Evolutionary conservation across 441 rosid genomes (phyloP).

Genomic region (Adansonia grandidieri): DNA sequence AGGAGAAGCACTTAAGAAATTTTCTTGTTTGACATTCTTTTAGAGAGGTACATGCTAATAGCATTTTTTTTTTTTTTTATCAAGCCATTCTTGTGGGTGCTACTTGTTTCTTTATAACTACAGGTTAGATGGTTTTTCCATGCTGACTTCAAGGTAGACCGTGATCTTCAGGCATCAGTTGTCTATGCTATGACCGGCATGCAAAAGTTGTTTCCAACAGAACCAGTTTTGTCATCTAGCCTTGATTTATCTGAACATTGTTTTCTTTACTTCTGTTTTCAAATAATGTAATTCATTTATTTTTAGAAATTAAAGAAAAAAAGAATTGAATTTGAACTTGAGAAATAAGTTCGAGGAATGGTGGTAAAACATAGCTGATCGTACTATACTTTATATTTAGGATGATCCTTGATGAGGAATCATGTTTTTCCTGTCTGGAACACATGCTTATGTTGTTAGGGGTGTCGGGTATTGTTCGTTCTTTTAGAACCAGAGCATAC

Average conservation of each 20-base stretch:
- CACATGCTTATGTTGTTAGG: slow-evolving; percentile 1
- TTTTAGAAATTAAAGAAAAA: neutral
- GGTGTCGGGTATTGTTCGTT: neutral
- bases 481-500: neutral
- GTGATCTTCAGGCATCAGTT: slow-evolving; percentile 78
- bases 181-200: slow-evolving; percentile 46
- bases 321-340: too few relatives aligned
- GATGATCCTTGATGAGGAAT: too few relatives aligned
- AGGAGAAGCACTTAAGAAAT: slow-evolving; percentile 58
- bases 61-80: slow-evolving; percentile 2
- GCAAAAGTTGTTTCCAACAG: slow-evolving; percentile 13
- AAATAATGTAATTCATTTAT: slow-evolving; percentile 3
- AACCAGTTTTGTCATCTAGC: neutral
- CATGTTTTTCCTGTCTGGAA: neutral
- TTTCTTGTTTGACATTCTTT: slow-evolving; percentile 65
- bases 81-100: slow-evolving; percentile 6
- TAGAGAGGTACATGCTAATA: slow-evolving; percentile 54
- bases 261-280: neutral
- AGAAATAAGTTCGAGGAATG: too few relatives aligned
- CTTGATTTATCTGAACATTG: slow-evolving; percentile 5
- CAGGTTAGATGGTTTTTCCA: slow-evolving; percentile 79
- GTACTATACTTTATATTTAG: too few relatives aligned
- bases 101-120: slow-evolving; percentile 20
- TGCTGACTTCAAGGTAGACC: slow-evolving; percentile 88
- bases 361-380: too few relatives aligned